Evolutionary conservation across 208 protist species (phyloP).

Genomic region (Crithidia acanthocephali): DNA sequence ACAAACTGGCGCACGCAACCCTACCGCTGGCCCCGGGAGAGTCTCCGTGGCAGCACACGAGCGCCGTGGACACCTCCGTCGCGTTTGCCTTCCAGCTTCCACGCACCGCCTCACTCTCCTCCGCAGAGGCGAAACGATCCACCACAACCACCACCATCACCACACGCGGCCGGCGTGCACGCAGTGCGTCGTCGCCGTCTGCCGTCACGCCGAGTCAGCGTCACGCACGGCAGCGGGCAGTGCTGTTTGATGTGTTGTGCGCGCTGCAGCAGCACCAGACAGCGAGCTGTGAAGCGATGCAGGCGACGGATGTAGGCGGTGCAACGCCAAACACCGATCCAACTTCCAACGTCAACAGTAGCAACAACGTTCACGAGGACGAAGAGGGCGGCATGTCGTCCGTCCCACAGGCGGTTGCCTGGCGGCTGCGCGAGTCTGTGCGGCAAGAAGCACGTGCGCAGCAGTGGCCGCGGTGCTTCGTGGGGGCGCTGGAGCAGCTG

Average conservation of each 20-base stretch:
- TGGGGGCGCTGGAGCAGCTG: conserved; percentile 29
- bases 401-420: background rate
- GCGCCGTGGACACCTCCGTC: background rate
- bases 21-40: background rate
- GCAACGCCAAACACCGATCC: background rate
- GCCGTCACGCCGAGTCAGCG: background rate
- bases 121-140: background rate
- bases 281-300: conserved; percentile 30
- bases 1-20: conserved; percentile 8
- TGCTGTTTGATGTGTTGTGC: conserved; percentile 73
- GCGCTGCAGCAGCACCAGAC: conserved; percentile 56
- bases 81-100: conserved; percentile 7
- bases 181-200: conserved; percentile 4
- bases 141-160: conserved; percentile 7
- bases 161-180: conserved; percentile 11
- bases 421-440: conserved; percentile 33
- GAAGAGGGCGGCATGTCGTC: background rate
- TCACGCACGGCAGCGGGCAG: conserved; percentile 22
- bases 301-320: background rate
- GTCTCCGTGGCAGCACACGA: background rate
- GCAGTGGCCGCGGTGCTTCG: conserved; percentile 17
- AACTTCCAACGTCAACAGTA: background rate
- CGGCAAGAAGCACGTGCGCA: conserved; percentile 12
- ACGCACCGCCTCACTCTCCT: background rate
- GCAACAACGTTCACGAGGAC: background rate